Evolutionary conservation across 768 basidiomycete species (phyloP), one percentile per base, ranked within the genome.

Genomic region (Leccinum subgranulosum): DNA sequence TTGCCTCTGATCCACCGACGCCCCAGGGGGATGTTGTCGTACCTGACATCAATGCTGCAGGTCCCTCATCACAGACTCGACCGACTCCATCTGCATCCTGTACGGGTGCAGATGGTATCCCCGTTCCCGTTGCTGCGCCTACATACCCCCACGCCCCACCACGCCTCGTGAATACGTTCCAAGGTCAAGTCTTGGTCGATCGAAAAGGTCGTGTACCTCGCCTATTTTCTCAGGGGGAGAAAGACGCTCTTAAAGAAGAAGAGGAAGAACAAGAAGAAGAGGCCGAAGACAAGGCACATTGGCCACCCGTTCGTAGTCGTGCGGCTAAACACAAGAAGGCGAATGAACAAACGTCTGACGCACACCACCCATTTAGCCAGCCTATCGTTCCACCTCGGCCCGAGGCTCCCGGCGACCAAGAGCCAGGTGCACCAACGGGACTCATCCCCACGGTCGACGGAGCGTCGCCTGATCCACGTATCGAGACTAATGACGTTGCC

Each of bases 121-220:
- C 52, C 11, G 28, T 55, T 25, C 11, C 41, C 0, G 6, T 43
- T 5, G 6, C 43, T n/a, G 2, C 34, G 9, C 6, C 54, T 8
- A 29, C 39, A 23, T 31, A 54, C 21, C 46, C 55, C 8, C 63
- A 57, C n/a, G 65, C 61, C 7, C 68, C 69, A 3, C 68, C 69
- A 1, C 69, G 62, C 9, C 3, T 66, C 8, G 67, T 62, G 19
- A 34, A 68, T 4, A 60, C 58, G 3, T 4, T 70, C 2, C 56
- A 47, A 3, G 62, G 68, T 0, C 57, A 58, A 39, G 61, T 64
- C 3, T 47, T 70, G 45, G 69, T 66, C 6, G 60, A 66, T 45
- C 56, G 46, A 50, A 58, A 47, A 6, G 66, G 64, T 3, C 58
- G 49, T 28, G 54, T 61, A 3, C 68, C 64, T 3, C 58, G 56